These are phyloP conservation scores for Fraxinus ornus DNA, from an alignment of 305 asterid species.

Conservation along the genomic window DNA sequence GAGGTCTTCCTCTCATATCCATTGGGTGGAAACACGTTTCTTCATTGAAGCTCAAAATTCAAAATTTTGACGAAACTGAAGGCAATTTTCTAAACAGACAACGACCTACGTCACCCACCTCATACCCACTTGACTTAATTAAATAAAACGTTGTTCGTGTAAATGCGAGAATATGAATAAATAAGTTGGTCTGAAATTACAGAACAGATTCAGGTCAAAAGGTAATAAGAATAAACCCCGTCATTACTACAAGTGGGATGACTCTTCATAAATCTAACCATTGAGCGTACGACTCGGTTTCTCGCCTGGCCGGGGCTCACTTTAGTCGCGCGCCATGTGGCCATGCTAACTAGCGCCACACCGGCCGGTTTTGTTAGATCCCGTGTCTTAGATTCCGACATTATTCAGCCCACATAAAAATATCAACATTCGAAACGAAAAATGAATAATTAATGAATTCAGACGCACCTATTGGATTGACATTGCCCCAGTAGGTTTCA, in stretches of 20 bases:
- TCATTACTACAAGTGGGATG: constrained; percentile 36
- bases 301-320: constrained; percentile 11
- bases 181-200: too few relatives aligned
- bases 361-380: neutral
- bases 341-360: constrained; percentile 24
- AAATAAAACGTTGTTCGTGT: neutral
- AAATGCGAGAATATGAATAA: neutral
- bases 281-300: neutral
- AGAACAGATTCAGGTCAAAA: constrained; percentile 7
- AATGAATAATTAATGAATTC: neutral
- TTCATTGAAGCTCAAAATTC: neutral
- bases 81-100: neutral
- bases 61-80: neutral
- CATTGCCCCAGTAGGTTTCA: constrained; percentile 83
- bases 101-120: neutral
- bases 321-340: constrained; percentile 16
- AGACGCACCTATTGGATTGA: constrained; percentile 65
- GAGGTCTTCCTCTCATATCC: neutral
- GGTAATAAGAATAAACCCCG: neutral
- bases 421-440: neutral
- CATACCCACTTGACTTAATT: neutral
- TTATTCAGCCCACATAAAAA: neutral
- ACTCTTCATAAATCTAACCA: constrained; percentile 9
- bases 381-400: constrained; percentile 4
- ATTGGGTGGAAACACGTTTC: neutral